Evolutionary conservation across 768 basidiomycete genomes (phyloP), one percentile per base, ranked within the genome.

Genomic region (Clathrus columnatus): DNA sequence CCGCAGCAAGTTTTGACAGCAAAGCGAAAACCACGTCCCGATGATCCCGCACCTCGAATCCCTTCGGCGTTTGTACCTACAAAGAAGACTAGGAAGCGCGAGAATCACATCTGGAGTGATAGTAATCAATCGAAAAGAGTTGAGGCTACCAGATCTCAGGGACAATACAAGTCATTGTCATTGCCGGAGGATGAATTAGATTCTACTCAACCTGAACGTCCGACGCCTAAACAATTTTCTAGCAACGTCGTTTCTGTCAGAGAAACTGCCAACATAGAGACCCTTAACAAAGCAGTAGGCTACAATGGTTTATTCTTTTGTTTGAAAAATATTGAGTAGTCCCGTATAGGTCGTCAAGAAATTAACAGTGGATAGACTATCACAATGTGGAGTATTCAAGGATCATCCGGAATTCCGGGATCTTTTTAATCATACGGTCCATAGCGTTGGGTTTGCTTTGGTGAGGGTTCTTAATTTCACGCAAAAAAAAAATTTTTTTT

Each of bases 21-120:
- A 24, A 51, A 58, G 24, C 72, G 78, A 5, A 64, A 71, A 0
- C 84, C 83, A 4, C 74, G 87, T 30, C 87, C 87, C 0, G 87
- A 90, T 58, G 87, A 90, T 58, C 87, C 86, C 0, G 87, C 82
- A 5, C 87, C 87, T 7, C 84, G 87, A 17, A 73, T 75, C 26
- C 85, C 86, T 0, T 84, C 85, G 3, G 59, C 61, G 6, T 70
- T 59, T 32, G 23, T 28, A 4, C 1, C 56, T 56, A 24, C 56
- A 30, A 55, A 55, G 50, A 8, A 50, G 48, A 45, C 61, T 60
- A 20, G 57, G 61, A 30, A 24, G 48, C 4, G 58, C 10, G 36
- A 49, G 48, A 72, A 72, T 45, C 67, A 65, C 18, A 73, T 68
- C 56, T 62, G 60, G 50, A 67, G 65, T 51, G 62, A 57, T 49